Evolutionary conservation across 1,284 basidiomycete species (phyloP), one percentile per base, ranked within the genome.

Genomic region (Hemileia vastatrix): DNA sequence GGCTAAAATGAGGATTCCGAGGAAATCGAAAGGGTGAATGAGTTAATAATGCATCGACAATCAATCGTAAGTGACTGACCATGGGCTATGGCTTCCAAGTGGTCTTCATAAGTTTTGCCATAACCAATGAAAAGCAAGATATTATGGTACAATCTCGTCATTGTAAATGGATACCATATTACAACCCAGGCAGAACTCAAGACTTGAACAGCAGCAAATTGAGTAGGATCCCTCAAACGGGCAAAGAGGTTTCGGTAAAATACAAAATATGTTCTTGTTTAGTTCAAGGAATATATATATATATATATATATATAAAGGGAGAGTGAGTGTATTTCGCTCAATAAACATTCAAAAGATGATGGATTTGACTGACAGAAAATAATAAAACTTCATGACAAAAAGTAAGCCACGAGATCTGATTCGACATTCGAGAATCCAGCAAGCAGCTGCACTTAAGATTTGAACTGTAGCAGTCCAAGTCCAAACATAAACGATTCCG

Each of bases 401-500:
- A 4, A 81, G 70, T n/a, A 83, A 70, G 0, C 81, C 80, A 27
- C 79, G 70, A 45, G 76, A 78, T 19, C 81, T 74, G 19, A 83
- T 79, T 68, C 81, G 81, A 51, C 76, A 70, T 51, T 78, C 76
- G 43, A 82, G 71, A 65, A 82, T 80, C 76, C 78, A 81, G 54
- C 77, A 75, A 8, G 78, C 79, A 6, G 79, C 70, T 3, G 76
- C 71, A 4, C 77, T 77, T 23, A 83, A 72, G 1, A 80, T 69
- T 49, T 79, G 78, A 23, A 80, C 79, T 11, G 80, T 81, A 24
- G 78, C 73, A 21, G 79, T 77, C 80, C 80, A 81, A 11, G 79
- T 80, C 67, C 77, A 80, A 4, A 82, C 81, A 72, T 82, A 83
- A 3, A 80, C 78, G 32, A 80, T 78, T 1, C 81, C 81, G 63